phyloP scores from a whole-genome alignment of 768 basidiomycete species.

The Collybia sordida region DNA sequence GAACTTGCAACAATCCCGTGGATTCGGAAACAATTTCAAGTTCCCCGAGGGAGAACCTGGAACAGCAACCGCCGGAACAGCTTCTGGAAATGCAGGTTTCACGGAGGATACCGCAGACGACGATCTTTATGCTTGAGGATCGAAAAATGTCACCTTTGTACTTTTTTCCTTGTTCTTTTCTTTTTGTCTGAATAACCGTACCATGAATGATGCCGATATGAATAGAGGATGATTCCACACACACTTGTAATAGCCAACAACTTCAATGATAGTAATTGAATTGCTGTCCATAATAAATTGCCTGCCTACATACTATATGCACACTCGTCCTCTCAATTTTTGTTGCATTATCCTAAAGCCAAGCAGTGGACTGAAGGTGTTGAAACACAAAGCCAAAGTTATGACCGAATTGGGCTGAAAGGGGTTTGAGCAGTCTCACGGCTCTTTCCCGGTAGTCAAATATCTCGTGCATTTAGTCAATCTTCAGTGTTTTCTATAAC shows the following conservation, averaged over 20 bases:
- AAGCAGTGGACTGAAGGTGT: background rate
- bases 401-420: constrained; percentile 2
- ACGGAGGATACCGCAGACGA: constrained; percentile 87
- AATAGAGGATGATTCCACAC: background rate
- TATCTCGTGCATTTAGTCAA: background rate
- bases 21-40: constrained; percentile 95
- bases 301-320: too few relatives aligned
- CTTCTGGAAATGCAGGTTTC: constrained; percentile 70
- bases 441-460: constrained; percentile 4
- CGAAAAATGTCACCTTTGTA: background rate
- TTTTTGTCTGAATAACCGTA: background rate
- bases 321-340: too few relatives aligned
- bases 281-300: too few relatives aligned
- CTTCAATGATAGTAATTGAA: background rate
- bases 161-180: too few relatives aligned
- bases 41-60: constrained; percentile 80
- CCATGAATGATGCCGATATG: background rate
- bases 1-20: constrained; percentile 90
- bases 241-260: background rate
- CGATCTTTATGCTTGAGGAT: constrained; percentile 80
- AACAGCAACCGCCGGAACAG: constrained; percentile 39
- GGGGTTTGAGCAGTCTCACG: background rate
- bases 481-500: background rate
- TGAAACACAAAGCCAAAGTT: constrained; percentile 7
- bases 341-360: too few relatives aligned